These are phyloP conservation scores for Trypanosoma scelopori DNA, from an alignment of 208 protist species.

Conservation along the genomic window DNA sequence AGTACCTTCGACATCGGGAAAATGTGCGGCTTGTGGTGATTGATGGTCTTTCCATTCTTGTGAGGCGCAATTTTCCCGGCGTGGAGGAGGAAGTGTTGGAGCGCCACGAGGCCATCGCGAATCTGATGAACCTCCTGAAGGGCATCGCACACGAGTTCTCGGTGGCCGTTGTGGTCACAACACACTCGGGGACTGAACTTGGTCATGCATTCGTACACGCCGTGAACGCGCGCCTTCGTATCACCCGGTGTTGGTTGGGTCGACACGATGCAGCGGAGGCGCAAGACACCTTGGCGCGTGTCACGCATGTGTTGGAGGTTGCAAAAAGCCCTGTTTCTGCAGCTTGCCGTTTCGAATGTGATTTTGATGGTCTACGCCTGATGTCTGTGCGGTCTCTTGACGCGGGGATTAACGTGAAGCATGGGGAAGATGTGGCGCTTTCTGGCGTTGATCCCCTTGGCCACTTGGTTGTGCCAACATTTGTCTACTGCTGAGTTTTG, in stretches of 20 bases:
- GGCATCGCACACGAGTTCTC: conserved; percentile 35
- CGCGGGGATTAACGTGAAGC: conserved; percentile 12
- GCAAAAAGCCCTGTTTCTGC: conserved; percentile 22
- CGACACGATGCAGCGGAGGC: neutral
- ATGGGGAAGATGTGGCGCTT: conserved; percentile 10
- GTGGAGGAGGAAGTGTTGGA: conserved; percentile 37
- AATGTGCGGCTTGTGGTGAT: conserved; percentile 51
- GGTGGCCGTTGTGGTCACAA: conserved; percentile 46
- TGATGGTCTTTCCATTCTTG: conserved; percentile 51
- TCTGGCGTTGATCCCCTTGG: conserved; percentile 35
- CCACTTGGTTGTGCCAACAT: conserved; percentile 41
- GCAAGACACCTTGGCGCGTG: neutral
- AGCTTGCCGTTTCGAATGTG: conserved; percentile 6
- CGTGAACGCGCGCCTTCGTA: conserved; percentile 66
- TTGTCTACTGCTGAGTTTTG: conserved; percentile 38
- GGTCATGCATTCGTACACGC: conserved; percentile 63
- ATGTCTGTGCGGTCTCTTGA: conserved; percentile 12
- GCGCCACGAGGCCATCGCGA: conserved; percentile 47
- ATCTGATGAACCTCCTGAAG: conserved; percentile 53
- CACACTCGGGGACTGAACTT: conserved; percentile 33
- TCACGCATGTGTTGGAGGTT: conserved; percentile 15
- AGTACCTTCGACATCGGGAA: conserved; percentile 1
- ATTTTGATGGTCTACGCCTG: conserved; percentile 28
- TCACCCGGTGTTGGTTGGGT: conserved; percentile 18
- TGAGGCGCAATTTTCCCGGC: conserved; percentile 41